Evolutionary conservation across 139 green algal genomes (phyloP).

Genomic region (Chlamydomonas sp.): DNA sequence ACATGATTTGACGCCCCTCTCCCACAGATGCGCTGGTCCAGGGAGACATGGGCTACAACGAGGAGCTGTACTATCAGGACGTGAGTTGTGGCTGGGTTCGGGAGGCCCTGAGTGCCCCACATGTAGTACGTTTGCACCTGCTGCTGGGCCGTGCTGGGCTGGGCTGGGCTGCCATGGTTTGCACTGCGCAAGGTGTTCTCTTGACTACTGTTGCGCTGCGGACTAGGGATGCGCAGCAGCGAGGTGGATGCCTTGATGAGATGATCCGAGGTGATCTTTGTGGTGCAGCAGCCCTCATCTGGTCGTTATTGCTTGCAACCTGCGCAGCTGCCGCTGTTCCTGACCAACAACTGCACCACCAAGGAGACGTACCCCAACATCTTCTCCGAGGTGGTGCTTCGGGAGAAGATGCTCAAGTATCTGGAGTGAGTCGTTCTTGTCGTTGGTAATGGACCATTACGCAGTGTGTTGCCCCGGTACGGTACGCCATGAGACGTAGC

Average conservation of each 20-base stretch:
- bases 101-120: too few relatives aligned
- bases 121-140: background rate
- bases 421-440: background rate
- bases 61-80: conserved; percentile 4
- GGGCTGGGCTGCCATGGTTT: background rate
- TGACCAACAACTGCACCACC: background rate
- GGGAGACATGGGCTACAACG: conserved; percentile 1
- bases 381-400: background rate
- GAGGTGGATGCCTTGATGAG: too few relatives aligned
- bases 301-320: too few relatives aligned
- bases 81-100: background rate
- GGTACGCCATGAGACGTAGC: too few relatives aligned
- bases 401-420: background rate
- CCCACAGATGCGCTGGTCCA: background rate
- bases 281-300: too few relatives aligned
- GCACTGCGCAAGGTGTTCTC: too few relatives aligned
- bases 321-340: background rate
- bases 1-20: background rate
- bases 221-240: too few relatives aligned
- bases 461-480: too few relatives aligned
- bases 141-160: background rate
- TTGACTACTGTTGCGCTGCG: too few relatives aligned
- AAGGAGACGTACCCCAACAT: background rate
- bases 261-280: too few relatives aligned
- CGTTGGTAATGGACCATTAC: too few relatives aligned